Percentiles rank a stretch among this genome's conserved stretches.
These are phyloP conservation scores for Colletotrichum camelliae DNA, from an alignment of 2,329 filamentous ascomycete genomes.

Conservation along the genomic window DNA sequence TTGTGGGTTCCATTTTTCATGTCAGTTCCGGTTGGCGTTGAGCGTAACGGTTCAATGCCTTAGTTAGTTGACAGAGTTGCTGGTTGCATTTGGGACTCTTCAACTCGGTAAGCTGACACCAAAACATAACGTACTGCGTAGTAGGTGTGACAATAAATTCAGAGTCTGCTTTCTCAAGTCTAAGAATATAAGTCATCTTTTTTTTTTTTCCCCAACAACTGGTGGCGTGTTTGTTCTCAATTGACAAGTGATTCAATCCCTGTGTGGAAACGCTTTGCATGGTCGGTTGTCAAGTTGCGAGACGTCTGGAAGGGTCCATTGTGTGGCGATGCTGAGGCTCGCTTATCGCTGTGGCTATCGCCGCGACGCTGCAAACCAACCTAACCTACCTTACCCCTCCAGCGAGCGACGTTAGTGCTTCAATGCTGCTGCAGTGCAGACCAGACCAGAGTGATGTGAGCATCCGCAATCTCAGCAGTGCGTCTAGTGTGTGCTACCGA, in stretches of 20 bases:
- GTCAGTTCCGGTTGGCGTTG: background rate
- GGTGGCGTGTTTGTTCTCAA: background rate
- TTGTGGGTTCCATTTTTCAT: background rate
- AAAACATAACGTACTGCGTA: background rate
- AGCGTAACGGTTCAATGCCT: background rate
- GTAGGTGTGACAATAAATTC: background rate
- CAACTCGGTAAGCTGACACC: background rate
- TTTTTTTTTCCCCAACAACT: background rate
- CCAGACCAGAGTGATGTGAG: background rate
- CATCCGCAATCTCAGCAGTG: background rate
- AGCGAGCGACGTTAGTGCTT: background rate
- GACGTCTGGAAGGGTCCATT: background rate
- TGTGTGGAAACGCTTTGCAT: background rate
- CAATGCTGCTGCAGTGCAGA: background rate
- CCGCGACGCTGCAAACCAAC: background rate
- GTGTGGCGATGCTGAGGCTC: background rate
- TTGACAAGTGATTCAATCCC: background rate
- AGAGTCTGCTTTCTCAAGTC: background rate
- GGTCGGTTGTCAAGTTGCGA: background rate
- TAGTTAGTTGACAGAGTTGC: background rate
- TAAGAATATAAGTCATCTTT: background rate
- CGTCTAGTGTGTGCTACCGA: background rate
- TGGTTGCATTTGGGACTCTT: background rate
- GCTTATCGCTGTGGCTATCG: slow-evolving; percentile 1
- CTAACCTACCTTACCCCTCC: background rate